Evolutionary conservation across 192 early-diverging fungal genomes (phyloP).

Genomic region (Backusella mclennaniae): DNA sequence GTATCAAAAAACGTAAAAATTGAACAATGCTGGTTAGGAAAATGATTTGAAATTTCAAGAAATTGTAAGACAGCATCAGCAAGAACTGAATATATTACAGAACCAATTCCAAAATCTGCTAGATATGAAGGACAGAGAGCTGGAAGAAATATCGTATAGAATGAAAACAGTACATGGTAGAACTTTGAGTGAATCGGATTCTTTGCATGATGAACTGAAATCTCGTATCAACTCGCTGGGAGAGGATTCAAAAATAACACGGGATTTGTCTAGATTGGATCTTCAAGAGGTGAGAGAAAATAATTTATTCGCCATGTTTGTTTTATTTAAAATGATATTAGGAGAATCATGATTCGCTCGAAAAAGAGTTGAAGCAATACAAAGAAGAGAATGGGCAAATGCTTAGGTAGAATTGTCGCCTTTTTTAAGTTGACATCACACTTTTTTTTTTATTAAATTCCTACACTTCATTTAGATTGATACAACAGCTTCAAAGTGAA

Average conservation of each 20-base stretch:
- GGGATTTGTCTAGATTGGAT: not conserved
- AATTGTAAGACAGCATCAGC: conserved; percentile 26
- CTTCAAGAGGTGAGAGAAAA: not conserved
- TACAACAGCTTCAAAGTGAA: conserved; percentile 4
- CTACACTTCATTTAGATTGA: not conserved
- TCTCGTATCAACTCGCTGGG: not conserved
- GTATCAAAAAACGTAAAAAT: too few relatives aligned
- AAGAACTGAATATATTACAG: conserved; percentile 24
- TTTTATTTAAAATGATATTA: not conserved
- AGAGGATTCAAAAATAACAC: not conserved
- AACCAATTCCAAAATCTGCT: conserved; percentile 27
- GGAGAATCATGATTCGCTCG: conserved; percentile 1
- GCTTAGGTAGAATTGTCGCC: not conserved
- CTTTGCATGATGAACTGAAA: not conserved
- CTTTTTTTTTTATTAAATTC: not conserved
- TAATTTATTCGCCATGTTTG: too few relatives aligned
- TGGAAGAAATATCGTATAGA: not conserved
- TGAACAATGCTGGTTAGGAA: not conserved
- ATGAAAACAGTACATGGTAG: conserved; percentile 24
- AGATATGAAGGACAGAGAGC: conserved; percentile 22
- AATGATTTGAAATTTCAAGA: conserved; percentile 12
- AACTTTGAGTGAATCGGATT: conserved; percentile 12
- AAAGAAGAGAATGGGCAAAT: conserved; percentile 23
- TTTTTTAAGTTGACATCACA: not conserved
- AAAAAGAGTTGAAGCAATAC: not conserved